Percentiles rank a stretch among this genome's conserved stretches.
These are phyloP conservation scores for Meyerozyma athensensis DNA, from an alignment of 1,139 yeast species.

Conservation along the genomic window DNA sequence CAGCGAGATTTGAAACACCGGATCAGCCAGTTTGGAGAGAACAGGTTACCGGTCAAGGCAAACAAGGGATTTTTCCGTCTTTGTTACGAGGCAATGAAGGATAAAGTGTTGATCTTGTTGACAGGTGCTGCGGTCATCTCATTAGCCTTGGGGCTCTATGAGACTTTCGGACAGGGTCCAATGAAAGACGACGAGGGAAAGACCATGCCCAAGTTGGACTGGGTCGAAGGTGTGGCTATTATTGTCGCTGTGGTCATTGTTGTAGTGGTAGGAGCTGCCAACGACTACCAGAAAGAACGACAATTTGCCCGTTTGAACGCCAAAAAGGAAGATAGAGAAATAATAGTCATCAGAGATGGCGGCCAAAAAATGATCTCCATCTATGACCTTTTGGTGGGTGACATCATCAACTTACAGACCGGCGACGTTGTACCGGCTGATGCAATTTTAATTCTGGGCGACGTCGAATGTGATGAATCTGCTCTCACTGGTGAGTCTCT, in stretches of 20 bases:
- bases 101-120: conserved; percentile 80
- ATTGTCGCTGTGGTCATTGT: conserved; percentile 88
- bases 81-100: conserved; percentile 83
- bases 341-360: conserved; percentile 74
- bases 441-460: conserved; percentile 70
- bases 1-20: conserved; percentile 31
- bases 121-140: conserved; percentile 86
- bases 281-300: conserved; percentile 93
- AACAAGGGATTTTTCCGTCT: conserved; percentile 64
- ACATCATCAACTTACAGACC: conserved; percentile 73
- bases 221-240: conserved; percentile 99
- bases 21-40: conserved; percentile 53
- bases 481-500: conserved; percentile 92
- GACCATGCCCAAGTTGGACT: conserved; percentile 74
- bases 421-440: conserved; percentile 96
- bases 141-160: conserved; percentile 85
- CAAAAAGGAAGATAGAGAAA: conserved; percentile 78
- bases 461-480: conserved; percentile 86
- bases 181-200: conserved; percentile 75
- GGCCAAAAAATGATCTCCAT: conserved; percentile 66
- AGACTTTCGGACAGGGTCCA: conserved; percentile 81
- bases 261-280: conserved; percentile 86
- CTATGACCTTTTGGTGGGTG: conserved; percentile 81
- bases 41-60: conserved; percentile 63
- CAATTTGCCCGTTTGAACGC: conserved; percentile 87